Base-by-base conservation (phyloP, 768 basidiomycete species). In the Hemileccinum rubropunctum region DNA sequence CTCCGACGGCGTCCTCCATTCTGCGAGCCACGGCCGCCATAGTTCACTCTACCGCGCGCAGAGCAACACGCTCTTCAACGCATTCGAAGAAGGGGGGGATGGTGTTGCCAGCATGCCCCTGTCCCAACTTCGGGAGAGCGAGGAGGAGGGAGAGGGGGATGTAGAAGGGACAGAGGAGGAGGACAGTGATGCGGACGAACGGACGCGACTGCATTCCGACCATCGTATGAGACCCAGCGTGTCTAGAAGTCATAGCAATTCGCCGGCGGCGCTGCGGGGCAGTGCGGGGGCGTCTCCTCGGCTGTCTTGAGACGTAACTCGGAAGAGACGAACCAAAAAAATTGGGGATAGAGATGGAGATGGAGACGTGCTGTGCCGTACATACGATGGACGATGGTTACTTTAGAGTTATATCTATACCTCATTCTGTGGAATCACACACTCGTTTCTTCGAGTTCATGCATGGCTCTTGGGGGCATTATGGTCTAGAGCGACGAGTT, bases 41-140 rank as follows among this genome's bases (percentile, higher is more conserved):
- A 76, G 75, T 48, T 85, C 84, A 15, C 70, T 86, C 12, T 86
- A 86, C 58, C 81, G 84, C 21, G 73, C 79, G 3, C 86, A 88
- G 60, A 75, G 76, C 35, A 70, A 76, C 7, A 83, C 83, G 14
- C 71, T 95, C 21, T 94, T 92, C 69, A 83, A 78, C 64, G 78
- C 90, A 12, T 92, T 88, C 58, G 89, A 86, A 48, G 82, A 77
- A 42, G 74, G 73, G 10, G 56, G 23, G 0, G 50, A 20, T 11
- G 54, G 50, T 15, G 28, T n/a, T 27, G 32, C 26, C 23, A 36
- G 67, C 48, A 73, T 87, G 37, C 83, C 83, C 12, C 61, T 95
- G 41, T 74, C 79, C 12, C 74, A 76, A 53, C 69, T 95, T 45
- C 71, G 76, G 34, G 91, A 93, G 72, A 78, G 75, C 36, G 85